Percentiles rank a stretch among this genome's conserved stretches.
phyloP scores from a whole-genome alignment of 805 yeast genomes.

The Zygotorulaspora chibaensis region DNA sequence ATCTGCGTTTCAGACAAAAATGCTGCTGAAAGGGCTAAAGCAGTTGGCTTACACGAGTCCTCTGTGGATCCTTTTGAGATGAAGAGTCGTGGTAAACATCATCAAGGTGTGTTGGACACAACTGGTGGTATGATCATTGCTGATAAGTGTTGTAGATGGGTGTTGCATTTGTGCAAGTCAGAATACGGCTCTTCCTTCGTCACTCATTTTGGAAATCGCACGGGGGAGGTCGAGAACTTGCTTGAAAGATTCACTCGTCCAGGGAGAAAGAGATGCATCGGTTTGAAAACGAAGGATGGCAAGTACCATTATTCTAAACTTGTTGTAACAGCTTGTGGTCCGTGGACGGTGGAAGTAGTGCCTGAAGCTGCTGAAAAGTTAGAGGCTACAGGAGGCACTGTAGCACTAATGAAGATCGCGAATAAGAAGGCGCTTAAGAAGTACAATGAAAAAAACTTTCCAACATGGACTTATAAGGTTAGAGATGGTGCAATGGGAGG shows the following conservation, averaged over 20 bases:
- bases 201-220: slow-evolving; percentile 20
- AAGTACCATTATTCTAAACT: slow-evolving; percentile 24
- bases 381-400: slow-evolving; percentile 35
- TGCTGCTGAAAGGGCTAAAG: slow-evolving; percentile 21
- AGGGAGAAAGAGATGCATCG: slow-evolving; percentile 20
- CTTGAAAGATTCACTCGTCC: slow-evolving; percentile 10
- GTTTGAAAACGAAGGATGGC: slow-evolving; percentile 32
- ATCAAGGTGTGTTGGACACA: slow-evolving; percentile 29
- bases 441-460: slow-evolving; percentile 22
- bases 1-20: slow-evolving; percentile 20
- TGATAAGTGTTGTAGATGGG: slow-evolving; percentile 34
- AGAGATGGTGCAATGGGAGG: slow-evolving; percentile 33
- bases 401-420: slow-evolving; percentile 26
- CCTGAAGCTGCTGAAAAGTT: slow-evolving; percentile 31
- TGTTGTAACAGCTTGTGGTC: slow-evolving; percentile 31
- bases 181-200: slow-evolving; percentile 18
- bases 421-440: slow-evolving; percentile 17
- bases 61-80: slow-evolving; percentile 23
- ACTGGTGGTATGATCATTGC: slow-evolving; percentile 34
- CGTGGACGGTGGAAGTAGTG: slow-evolving; percentile 31
- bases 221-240: slow-evolving; percentile 14
- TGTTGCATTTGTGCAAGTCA: slow-evolving; percentile 21
- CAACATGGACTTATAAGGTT: slow-evolving; percentile 32
- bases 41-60: slow-evolving; percentile 16
- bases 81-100: slow-evolving; percentile 11